A percentile compares a stretch with the other conserved stretches of the same genome.
Evolutionary conservation across 1,284 basidiomycete species (phyloP).

Genomic region (Grifola frondosa): DNA sequence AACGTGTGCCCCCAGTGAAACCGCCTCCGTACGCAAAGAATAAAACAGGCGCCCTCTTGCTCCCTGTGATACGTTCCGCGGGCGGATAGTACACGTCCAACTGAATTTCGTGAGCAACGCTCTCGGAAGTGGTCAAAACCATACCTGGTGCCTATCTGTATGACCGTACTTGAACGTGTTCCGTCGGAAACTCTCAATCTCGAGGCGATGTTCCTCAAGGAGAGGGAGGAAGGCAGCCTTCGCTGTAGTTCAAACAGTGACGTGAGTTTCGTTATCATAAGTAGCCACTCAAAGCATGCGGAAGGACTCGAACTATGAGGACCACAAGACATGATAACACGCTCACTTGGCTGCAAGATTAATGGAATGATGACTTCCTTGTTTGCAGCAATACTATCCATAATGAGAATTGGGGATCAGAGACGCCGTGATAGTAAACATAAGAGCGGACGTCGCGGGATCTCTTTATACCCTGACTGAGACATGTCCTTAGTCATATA

Average conservation of each 20-base stretch:
- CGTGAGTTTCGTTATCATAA: neutral
- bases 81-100: constrained; percentile 57
- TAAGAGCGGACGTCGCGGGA: no score
- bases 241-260: constrained; percentile 7
- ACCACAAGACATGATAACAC: neutral
- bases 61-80: constrained; percentile 13
- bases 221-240: constrained; percentile 41
- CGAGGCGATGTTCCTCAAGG: constrained; percentile 38
- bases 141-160: constrained; percentile 50
- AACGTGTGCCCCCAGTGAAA: constrained; percentile 47
- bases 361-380: neutral
- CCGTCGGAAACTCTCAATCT: constrained; percentile 42
- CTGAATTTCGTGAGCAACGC: constrained; percentile 23
- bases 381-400: neutral
- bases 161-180: constrained; percentile 55
- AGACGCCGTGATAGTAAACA: no score
- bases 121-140: constrained; percentile 7
- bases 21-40: constrained; percentile 66
- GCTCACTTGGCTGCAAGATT: constrained; percentile 2
- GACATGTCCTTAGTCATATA: no score
- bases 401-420: no score
- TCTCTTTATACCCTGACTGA: no score
- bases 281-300: neutral
- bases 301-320: neutral
- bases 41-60: constrained; percentile 45